These are phyloP conservation scores for Trichocladium uniseriatum DNA, from an alignment of 495 filamentous ascomycete species.

Conservation along the genomic window DNA sequence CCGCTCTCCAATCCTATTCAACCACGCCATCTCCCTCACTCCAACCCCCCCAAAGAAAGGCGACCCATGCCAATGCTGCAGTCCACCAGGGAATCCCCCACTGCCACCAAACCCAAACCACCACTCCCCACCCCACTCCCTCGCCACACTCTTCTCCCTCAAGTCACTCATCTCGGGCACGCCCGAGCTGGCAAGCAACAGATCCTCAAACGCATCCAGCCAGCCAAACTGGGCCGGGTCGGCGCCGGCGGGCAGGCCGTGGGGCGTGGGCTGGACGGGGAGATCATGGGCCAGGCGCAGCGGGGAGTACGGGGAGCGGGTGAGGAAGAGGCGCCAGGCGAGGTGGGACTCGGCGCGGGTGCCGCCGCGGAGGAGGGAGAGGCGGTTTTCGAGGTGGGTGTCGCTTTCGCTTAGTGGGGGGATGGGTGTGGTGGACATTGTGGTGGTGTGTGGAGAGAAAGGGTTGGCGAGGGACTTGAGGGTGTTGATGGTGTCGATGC, in stretches of 20 bases:
- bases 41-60: no score
- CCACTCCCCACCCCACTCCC: not conserved
- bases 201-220: slow-evolving; percentile 36
- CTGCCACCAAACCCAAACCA: not conserved
- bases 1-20: slow-evolving; percentile 2
- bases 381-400: slow-evolving; percentile 3
- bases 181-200: slow-evolving; percentile 25
- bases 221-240: slow-evolving; percentile 26
- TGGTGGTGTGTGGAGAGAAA: not conserved
- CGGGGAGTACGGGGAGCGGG: slow-evolving; percentile 29
- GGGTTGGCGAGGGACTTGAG: slow-evolving; percentile 16
- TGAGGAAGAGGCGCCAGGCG: slow-evolving; percentile 15
- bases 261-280: slow-evolving; percentile 18
- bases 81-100: not conserved
- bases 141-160: not conserved
- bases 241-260: slow-evolving; percentile 15
- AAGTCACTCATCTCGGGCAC: slow-evolving; percentile 9
- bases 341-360: slow-evolving; percentile 1
- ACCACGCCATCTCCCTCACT: slow-evolving; percentile 1
- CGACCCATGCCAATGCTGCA: not conserved
- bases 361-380: slow-evolving; percentile 8
- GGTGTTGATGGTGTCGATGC: slow-evolving; percentile 29
- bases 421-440: not conserved
- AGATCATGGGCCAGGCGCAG: slow-evolving; percentile 18
- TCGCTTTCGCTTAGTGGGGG: no score